These are phyloP conservation scores for Saccharomycopsis lassenensis DNA, from an alignment of 805 yeast species.

Conservation along the genomic window DNA sequence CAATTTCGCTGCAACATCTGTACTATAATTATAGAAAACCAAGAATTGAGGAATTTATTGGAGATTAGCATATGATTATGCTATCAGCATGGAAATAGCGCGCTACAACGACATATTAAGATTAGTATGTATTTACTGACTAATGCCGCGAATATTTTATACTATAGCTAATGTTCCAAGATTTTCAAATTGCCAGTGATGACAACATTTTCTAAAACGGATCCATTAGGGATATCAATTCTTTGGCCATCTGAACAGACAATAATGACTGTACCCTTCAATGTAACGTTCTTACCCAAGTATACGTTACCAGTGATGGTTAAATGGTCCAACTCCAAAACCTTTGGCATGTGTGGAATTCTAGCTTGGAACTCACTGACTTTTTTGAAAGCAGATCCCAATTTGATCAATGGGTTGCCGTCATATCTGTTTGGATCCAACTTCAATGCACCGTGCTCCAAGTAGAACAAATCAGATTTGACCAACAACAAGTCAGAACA, in stretches of 20 bases:
- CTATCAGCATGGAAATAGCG: too few species aligned
- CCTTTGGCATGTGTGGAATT: slow-evolving; percentile 91
- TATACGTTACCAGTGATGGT: slow-evolving; percentile 95
- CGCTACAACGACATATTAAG: too few species aligned
- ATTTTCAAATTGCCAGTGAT: slow-evolving; percentile 94
- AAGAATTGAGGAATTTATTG: too few species aligned
- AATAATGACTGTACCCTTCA: slow-evolving; percentile 95
- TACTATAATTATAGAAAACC: too few species aligned
- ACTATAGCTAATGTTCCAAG: slow-evolving; percentile 59
- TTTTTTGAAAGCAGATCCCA: slow-evolving; percentile 95
- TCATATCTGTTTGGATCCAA: slow-evolving; percentile 80
- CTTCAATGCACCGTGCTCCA: slow-evolving; percentile 84
- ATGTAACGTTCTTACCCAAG: slow-evolving; percentile 79
- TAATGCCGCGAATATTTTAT: not conserved
- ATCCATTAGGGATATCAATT: slow-evolving; percentile 96
- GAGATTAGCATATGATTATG: too few species aligned
- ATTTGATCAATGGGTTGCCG: slow-evolving; percentile 86
- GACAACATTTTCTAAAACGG: slow-evolving; percentile 89
- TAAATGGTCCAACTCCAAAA: slow-evolving; percentile 91
- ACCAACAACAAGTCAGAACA: slow-evolving; percentile 90
- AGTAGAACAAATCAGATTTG: slow-evolving; percentile 84
- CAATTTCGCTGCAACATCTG: too few species aligned
- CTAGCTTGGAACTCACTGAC: slow-evolving; percentile 84
- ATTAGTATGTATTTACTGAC: too few species aligned
- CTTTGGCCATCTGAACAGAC: slow-evolving; percentile 95